Base-by-base conservation (phyloP, 768 basidiomycete genomes). In the Mrakia blollopis region DNA sequence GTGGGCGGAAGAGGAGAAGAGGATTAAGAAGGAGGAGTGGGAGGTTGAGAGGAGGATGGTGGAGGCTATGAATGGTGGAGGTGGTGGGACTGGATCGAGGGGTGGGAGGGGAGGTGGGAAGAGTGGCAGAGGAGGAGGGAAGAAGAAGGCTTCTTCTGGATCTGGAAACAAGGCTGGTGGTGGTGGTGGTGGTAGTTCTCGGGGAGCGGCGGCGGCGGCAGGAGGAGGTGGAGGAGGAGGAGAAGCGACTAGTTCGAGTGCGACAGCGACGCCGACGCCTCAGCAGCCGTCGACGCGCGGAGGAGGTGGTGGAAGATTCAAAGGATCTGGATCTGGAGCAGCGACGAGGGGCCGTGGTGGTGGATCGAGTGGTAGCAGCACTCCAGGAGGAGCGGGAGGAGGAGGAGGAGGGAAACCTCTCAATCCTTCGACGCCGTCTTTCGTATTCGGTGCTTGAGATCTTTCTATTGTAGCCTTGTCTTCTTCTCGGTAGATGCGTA, bases 1-100 rank as follows among this genome's bases (percentile, higher is more conserved):
- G 94, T 97, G 94, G 93, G 85, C 88, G 0, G 89, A 87, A 10
- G 94, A 96, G 83, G 80, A 83, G 78, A 82, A 82, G 50, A 79
- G 83, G 39, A 35, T 77, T 8, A n/a, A 50, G 67, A 18, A 69
- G 52, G 67, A 52, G 52, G 16, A 65, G 74, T 25, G 65, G 65
- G 61, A 74, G 63, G 62, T 30, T 10, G 16, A 47, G 25, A 39
- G 30, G 44, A 67, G 73, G 63, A 21, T 62, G 73, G 25, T 37
- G 25, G 52, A 69, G 68, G 67, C 18, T 16, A 21, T 9, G 41
- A 23, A 44, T 13, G 44, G n/a, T 4, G 16, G 72, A 23, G 61
- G 37, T 25, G 41, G 60, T 39, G 23, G 39, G 25, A n/a, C n/a
- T 6, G 72, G 57, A 2, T 32, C 32, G 63, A 68, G 37, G 6